These are phyloP conservation scores for Penstemon davidsonii DNA, from an alignment of 257 asterid genomes.

Conservation along the genomic window DNA sequence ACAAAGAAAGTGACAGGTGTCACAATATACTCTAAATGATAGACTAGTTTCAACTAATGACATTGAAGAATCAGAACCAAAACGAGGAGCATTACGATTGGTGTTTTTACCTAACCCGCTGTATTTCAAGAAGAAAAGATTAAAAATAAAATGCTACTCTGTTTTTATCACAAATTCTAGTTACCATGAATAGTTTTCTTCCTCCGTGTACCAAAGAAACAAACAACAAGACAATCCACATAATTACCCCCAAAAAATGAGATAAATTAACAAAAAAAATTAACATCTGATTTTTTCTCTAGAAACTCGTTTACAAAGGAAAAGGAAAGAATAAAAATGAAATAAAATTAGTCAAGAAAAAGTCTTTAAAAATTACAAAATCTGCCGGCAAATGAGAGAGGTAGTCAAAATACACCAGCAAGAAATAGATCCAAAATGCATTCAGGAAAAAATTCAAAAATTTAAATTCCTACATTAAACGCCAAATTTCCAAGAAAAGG, in stretches of 20 bases:
- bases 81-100: neutral
- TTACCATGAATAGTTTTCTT: neutral
- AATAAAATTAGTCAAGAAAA: constrained; percentile 4
- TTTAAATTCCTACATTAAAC: constrained; percentile 19
- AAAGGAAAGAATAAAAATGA: neutral
- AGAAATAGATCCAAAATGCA: constrained; percentile 20
- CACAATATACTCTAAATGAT: constrained; percentile 28
- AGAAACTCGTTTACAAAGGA: constrained; percentile 2
- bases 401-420: constrained; percentile 3
- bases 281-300: neutral
- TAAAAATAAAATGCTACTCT: constrained; percentile 1
- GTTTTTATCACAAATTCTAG: neutral
- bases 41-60: constrained; percentile 19
- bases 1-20: constrained; percentile 35
- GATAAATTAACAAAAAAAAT: neutral
- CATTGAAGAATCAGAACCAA: constrained; percentile 18
- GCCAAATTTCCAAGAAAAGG: neutral
- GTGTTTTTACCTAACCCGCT: neutral
- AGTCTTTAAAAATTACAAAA: neutral
- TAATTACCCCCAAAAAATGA: neutral
- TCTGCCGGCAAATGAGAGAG: constrained; percentile 8
- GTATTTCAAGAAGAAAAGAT: neutral
- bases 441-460: neutral
- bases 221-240: neutral
- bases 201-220: constrained; percentile 3